Evolutionary conservation across 2,329 filamentous ascomycete species (phyloP).

Genomic region (Balansia obtecta): DNA sequence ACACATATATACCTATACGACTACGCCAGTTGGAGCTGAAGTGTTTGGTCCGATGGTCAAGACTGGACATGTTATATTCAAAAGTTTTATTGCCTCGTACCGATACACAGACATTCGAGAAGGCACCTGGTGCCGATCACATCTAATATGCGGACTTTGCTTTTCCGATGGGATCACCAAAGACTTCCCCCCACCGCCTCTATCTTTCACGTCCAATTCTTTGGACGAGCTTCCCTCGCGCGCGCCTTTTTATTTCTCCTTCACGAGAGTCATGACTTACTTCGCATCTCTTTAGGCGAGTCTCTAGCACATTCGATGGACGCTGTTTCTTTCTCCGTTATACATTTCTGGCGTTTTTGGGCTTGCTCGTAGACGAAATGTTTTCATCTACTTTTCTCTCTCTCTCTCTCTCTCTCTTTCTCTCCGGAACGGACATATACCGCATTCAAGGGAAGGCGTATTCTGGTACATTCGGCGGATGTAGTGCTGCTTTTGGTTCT

Average conservation of each 20-base stretch:
- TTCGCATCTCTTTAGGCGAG: conserved; percentile 7
- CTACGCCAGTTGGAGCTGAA: not conserved
- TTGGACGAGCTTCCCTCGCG: not conserved
- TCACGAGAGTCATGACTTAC: conserved; percentile 9
- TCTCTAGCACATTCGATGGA: not conserved
- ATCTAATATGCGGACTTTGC: not conserved
- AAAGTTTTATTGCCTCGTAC: not conserved
- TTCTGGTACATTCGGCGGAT: conserved; percentile 6
- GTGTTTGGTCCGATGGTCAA: not conserved
- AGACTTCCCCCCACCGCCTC: not conserved
- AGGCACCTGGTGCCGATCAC: not conserved
- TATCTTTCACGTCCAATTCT: not conserved
- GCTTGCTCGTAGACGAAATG: conserved; percentile 9
- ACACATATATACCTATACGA: not conserved
- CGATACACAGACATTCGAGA: not conserved
- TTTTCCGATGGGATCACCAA: not conserved
- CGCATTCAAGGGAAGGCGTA: conserved; percentile 3
- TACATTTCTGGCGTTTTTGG: conserved; percentile 13
- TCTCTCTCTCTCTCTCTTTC: conserved; percentile 6
- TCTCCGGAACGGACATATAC: conserved; percentile 1
- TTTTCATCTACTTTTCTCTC: conserved; percentile 7
- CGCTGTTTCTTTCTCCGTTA: conserved; percentile 3
- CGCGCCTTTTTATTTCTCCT: conserved; percentile 1
- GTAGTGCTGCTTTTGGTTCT: conserved; percentile 1
- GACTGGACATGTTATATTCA: not conserved